Percentiles rank a stretch among this genome's conserved stretches.
These are phyloP conservation scores for Sporisorium reilianum DNA, from an alignment of 1,284 basidiomycete species.

Conservation along the genomic window DNA sequence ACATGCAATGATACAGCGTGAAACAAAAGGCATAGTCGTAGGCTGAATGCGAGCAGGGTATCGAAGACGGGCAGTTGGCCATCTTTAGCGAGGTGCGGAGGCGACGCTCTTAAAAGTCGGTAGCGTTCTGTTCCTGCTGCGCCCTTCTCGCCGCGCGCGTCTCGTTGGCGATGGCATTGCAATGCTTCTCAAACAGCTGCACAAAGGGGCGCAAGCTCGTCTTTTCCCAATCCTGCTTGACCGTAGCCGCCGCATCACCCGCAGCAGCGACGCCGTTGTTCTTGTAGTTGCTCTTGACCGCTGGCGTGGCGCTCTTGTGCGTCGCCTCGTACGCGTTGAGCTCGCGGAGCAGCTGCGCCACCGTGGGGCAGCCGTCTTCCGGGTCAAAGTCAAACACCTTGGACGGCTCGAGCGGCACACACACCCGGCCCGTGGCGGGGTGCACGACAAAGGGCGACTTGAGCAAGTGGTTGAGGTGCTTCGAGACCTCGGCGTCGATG, in stretches of 20 bases:
- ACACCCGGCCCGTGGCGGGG: constrained; percentile 94
- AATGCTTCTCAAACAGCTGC: constrained; percentile 86
- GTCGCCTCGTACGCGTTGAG: constrained; percentile 74
- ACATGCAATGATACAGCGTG: too few relatives aligned
- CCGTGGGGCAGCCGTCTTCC: constrained; percentile 81
- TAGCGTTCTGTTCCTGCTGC: constrained; percentile 46
- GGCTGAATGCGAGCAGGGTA: too few relatives aligned
- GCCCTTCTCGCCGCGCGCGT: constrained; percentile 25
- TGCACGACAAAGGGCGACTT: constrained; percentile 98
- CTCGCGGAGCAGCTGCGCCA: constrained; percentile 83
- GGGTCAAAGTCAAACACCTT: constrained; percentile 88
- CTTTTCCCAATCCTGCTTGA: constrained; percentile 72
- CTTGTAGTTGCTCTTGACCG: constrained; percentile 45
- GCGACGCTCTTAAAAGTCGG: constrained; percentile 28
- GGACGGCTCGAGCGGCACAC: constrained; percentile 88
- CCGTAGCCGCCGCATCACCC: constrained; percentile 50
- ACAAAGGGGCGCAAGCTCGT: constrained; percentile 85
- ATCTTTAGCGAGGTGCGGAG: background rate
- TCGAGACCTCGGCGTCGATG: constrained; percentile 95
- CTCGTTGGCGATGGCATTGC: constrained; percentile 56
- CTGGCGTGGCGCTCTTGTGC: constrained; percentile 61
- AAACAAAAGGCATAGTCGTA: too few relatives aligned
- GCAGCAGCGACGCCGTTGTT: constrained; percentile 16
- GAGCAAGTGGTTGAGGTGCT: constrained; percentile 95
- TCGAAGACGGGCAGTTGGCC: constrained; percentile 4